A percentile compares a stretch with the other conserved stretches of the same genome.
Evolutionary conservation across 192 early-diverging fungal species (phyloP).

Genomic region (Thoreauomyces humboldtii): DNA sequence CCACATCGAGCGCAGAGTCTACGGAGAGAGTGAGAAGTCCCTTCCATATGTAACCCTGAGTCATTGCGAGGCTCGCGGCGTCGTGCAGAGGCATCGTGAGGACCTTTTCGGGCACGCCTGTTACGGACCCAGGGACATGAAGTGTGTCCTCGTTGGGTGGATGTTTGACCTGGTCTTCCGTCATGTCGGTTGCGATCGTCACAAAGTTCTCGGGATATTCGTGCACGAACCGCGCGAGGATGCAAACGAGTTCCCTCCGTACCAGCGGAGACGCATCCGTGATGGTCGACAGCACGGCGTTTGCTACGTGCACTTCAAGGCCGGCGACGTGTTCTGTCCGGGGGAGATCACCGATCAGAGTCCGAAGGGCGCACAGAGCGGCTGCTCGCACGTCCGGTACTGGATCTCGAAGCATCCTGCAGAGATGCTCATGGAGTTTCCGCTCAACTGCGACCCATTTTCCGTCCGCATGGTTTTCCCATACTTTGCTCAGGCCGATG

Average conservation of each 20-base stretch:
- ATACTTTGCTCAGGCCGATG: slow-evolving; percentile 81
- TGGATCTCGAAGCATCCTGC: slow-evolving; percentile 57
- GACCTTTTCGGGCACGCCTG: not conserved
- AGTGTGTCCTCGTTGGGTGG: not conserved
- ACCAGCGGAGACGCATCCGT: slow-evolving; percentile 88
- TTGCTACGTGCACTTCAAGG: slow-evolving; percentile 73
- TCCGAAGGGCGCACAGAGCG: slow-evolving; percentile 75
- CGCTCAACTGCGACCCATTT: slow-evolving; percentile 60
- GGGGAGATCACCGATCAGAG: slow-evolving; percentile 70
- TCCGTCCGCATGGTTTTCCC: slow-evolving; percentile 74
- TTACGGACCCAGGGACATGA: slow-evolving; percentile 6
- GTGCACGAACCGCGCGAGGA: slow-evolving; percentile 71
- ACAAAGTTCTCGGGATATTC: slow-evolving; percentile 66
- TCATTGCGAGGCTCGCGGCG: slow-evolving; percentile 40
- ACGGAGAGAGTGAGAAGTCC: slow-evolving; percentile 74
- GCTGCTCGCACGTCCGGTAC: slow-evolving; percentile 82
- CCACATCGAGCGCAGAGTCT: slow-evolving; percentile 79
- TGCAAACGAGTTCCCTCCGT: slow-evolving; percentile 78
- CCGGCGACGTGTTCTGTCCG: slow-evolving; percentile 53
- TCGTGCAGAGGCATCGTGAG: not conserved
- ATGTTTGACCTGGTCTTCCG: slow-evolving; percentile 42
- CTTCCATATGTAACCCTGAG: slow-evolving; percentile 77
- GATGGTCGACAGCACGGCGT: slow-evolving; percentile 60
- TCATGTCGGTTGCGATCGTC: slow-evolving; percentile 56
- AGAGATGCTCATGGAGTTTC: slow-evolving; percentile 62